These are phyloP conservation scores for Xylaria grammica DNA, from an alignment of 495 filamentous ascomycete genomes.

Conservation along the genomic window DNA sequence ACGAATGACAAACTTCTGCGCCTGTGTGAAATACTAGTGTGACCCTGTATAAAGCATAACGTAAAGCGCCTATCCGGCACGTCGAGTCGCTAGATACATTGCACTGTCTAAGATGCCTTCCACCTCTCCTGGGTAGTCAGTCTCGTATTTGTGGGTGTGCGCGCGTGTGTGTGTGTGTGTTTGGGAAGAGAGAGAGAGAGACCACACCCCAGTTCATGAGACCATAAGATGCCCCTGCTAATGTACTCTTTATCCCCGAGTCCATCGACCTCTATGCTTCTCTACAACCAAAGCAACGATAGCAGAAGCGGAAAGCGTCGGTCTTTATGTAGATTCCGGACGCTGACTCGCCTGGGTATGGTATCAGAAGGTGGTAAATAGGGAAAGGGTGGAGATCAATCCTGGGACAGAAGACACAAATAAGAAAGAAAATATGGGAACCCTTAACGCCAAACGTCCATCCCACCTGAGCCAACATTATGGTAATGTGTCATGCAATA, in stretches of 20 bases:
- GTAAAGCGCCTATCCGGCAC: too few relatives aligned
- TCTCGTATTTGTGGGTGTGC: too few relatives aligned
- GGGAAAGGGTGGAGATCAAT: background rate
- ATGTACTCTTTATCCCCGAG: background rate
- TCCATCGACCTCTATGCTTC: conserved; percentile 2
- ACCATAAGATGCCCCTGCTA: background rate
- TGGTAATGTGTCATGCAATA: conserved; percentile 29
- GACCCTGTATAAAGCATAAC: too few relatives aligned
- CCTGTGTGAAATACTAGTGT: too few relatives aligned
- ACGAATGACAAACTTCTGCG: too few relatives aligned
- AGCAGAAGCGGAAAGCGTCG: background rate
- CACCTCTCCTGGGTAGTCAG: too few relatives aligned
- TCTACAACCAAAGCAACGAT: conserved; percentile 8
- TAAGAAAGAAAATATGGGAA: conserved; percentile 20
- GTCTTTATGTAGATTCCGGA: conserved; percentile 3
- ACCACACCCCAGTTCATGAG: background rate
- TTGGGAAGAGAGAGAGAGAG: too few relatives aligned
- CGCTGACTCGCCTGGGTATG: conserved; percentile 5
- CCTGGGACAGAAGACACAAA: conserved; percentile 1
- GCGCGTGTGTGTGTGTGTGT: too few relatives aligned
- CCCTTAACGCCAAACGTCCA: conserved; percentile 33
- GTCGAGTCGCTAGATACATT: too few relatives aligned
- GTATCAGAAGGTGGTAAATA: conserved; percentile 1
- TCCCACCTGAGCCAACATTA: conserved; percentile 28
- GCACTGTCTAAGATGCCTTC: background rate